Conservation (phyloP, 495 filamentous ascomycete genomes). For the Podospora sp. region DNA sequence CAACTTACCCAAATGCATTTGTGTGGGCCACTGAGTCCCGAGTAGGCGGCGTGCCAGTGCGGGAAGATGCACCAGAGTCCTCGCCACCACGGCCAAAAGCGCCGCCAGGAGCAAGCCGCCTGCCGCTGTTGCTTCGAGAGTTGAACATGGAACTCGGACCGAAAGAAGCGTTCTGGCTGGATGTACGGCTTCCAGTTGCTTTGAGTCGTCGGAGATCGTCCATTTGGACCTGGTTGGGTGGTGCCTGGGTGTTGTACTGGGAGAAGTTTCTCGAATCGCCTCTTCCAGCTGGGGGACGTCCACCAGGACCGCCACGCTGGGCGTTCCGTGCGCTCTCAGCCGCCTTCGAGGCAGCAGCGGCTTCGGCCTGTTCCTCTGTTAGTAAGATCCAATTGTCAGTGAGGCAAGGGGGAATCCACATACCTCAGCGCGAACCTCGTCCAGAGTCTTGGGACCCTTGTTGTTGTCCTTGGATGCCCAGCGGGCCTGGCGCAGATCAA, state of each 20-base stretch:
- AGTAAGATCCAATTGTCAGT: constrained; percentile 17
- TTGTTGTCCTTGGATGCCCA: constrained; percentile 86
- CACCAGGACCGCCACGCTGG: constrained; percentile 63
- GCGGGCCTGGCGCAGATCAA: constrained; percentile 72
- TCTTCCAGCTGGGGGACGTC: constrained; percentile 72
- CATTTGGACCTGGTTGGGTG: constrained; percentile 75
- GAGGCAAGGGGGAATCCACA: constrained; percentile 27
- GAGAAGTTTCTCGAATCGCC: constrained; percentile 85
- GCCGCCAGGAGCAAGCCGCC: constrained; percentile 68
- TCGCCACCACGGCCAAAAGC: constrained; percentile 71
- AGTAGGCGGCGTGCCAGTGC: constrained; percentile 82
- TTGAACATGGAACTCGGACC: constrained; percentile 80
- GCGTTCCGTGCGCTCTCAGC: constrained; percentile 61
- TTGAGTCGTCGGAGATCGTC: constrained; percentile 86
- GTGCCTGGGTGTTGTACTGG: constrained; percentile 57
- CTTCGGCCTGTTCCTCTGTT: constrained; percentile 53
- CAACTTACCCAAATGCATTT: constrained; percentile 87
- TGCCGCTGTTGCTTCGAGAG: constrained; percentile 78
- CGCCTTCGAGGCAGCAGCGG: constrained; percentile 69
- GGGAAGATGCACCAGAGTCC: constrained; percentile 73
- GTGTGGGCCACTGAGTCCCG: constrained; percentile 68
- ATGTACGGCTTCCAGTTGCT: constrained; percentile 53
- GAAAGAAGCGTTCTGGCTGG: constrained; percentile 67
- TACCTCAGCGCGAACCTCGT: constrained; percentile 85
- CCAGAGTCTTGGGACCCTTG: constrained; percentile 96